Percentiles rank a stretch among this genome's conserved stretches.
These are phyloP conservation scores for Penicillium hesseltinei DNA, from an alignment of 2,329 filamentous ascomycete genomes.

Conservation along the genomic window DNA sequence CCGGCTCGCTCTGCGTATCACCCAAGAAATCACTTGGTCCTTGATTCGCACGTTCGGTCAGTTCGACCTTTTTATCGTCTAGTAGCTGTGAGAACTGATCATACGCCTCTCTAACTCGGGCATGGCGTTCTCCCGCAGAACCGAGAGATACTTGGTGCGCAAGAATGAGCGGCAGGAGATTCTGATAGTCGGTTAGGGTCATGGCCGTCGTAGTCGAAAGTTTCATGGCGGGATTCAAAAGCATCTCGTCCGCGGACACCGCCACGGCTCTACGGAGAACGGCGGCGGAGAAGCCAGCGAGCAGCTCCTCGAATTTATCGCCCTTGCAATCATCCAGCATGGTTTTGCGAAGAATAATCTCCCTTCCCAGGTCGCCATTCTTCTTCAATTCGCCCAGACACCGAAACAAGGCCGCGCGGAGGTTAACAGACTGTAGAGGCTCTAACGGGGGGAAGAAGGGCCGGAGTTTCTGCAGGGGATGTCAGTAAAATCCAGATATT, in stretches of 20 bases:
- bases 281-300: conserved; percentile 78
- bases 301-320: conserved; percentile 81
- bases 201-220: conserved; percentile 54
- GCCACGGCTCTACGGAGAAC: conserved; percentile 70
- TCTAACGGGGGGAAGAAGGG: conserved; percentile 90
- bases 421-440: conserved; percentile 84
- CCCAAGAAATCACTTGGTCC: conserved; percentile 22
- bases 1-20: conserved; percentile 38
- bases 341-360: conserved; percentile 80
- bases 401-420: conserved; percentile 79
- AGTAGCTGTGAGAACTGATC: conserved; percentile 64
- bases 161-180: conserved; percentile 64
- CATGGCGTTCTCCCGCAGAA: conserved; percentile 59
- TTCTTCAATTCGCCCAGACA: conserved; percentile 84
- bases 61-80: conserved; percentile 59
- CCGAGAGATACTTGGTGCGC: conserved; percentile 69
- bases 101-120: conserved; percentile 59
- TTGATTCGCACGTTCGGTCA: conserved; percentile 42
- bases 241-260: conserved; percentile 37
- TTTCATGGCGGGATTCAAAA: conserved; percentile 52
- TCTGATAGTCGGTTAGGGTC: conserved; percentile 34
- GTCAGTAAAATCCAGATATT: conserved; percentile 6
- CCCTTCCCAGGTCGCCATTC: conserved; percentile 74
- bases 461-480: conserved; percentile 70
- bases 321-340: conserved; percentile 97